Evolutionary conservation across 257 asterid genomes (phyloP).

Genomic region (Ehretia macrophylla): DNA sequence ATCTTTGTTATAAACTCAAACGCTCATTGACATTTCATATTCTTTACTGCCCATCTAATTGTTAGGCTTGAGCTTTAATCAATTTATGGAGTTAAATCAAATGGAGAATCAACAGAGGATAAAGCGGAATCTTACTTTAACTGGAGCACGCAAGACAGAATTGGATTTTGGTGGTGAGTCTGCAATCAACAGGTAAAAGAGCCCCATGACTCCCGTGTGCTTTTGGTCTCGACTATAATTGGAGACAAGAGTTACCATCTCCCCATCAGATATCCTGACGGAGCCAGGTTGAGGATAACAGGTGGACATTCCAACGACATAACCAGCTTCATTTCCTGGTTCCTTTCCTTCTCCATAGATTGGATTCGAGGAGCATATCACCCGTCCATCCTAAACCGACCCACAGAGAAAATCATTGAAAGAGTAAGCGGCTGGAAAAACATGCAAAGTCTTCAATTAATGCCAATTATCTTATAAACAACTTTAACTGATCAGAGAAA

Average conservation of each 20-base stretch:
- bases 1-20: no score
- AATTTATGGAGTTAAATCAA: not conserved
- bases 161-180: conserved; percentile 28
- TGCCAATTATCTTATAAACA: not conserved
- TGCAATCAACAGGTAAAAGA: conserved; percentile 72
- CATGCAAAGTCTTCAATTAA: not conserved
- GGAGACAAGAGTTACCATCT: conserved; percentile 56
- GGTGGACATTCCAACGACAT: conserved; percentile 80
- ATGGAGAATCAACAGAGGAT: not conserved
- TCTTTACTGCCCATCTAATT: no score
- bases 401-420: conserved; percentile 3
- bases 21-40: no score
- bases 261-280: conserved; percentile 63
- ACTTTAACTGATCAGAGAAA: not conserved
- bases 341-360: conserved; percentile 66
- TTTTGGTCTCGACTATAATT: conserved; percentile 49
- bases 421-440: not conserved
- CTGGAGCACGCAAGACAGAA: conserved; percentile 19
- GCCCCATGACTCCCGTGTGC: conserved; percentile 93
- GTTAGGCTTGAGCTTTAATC: not conserved
- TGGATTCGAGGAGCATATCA: conserved; percentile 67
- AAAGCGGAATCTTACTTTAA: conserved; percentile 29
- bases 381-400: conserved; percentile 57
- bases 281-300: conserved; percentile 86
- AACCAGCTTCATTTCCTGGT: conserved; percentile 84